Evolutionary conservation across 192 early-diverging fungal genomes (phyloP).

Genomic region (Cetraspora pellucida): DNA sequence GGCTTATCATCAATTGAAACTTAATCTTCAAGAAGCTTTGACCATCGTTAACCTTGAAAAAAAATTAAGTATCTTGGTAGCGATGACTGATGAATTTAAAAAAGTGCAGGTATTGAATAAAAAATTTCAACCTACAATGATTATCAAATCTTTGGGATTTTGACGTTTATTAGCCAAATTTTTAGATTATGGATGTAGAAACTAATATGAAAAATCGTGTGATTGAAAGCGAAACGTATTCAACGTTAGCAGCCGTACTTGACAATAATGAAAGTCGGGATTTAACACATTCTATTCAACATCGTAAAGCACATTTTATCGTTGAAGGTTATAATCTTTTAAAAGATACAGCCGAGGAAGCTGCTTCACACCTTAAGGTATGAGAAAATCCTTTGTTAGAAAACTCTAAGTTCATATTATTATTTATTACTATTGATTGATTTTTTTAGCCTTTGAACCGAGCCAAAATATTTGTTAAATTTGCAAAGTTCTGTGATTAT

Average conservation of each 20-base stretch:
- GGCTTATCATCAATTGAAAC: conserved; percentile 36
- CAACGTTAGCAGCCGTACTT: conserved; percentile 9
- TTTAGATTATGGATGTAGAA: neutral
- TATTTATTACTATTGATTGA: neutral
- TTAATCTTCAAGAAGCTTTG: conserved; percentile 32
- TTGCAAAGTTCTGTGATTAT: conserved; percentile 25
- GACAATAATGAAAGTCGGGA: neutral
- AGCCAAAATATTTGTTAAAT: conserved; percentile 5
- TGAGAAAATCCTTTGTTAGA: too few relatives aligned
- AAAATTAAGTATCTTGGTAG: conserved; percentile 31
- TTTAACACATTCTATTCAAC: neutral
- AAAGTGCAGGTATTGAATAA: neutral
- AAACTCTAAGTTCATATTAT: neutral
- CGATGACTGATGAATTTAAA: conserved; percentile 34
- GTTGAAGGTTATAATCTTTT: conserved; percentile 6
- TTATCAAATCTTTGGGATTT: neutral
- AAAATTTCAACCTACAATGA: neutral
- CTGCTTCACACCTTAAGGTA: neutral
- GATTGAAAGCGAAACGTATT: conserved; percentile 39
- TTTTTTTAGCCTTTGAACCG: neutral
- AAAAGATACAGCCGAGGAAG: neutral
- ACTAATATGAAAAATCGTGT: conserved; percentile 32
- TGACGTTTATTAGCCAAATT: neutral
- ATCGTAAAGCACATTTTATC: neutral
- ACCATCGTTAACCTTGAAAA: conserved; percentile 12